These are phyloP conservation scores for Trypanosoma cruzi DNA, from an alignment of 208 protist genomes.

Conservation along the genomic window DNA sequence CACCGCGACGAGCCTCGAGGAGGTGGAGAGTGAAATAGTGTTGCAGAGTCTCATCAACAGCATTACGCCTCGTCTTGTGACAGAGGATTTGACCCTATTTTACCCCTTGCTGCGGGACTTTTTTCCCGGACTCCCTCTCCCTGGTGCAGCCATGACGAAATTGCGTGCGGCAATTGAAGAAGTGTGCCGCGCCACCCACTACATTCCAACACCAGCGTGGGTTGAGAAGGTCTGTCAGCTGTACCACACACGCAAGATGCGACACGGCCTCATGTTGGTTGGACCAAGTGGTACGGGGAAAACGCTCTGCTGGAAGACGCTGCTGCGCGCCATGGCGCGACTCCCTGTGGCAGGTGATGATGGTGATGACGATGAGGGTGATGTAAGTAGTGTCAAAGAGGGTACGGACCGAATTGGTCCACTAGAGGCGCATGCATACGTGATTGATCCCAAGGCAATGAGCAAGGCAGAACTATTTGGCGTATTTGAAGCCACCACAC, in stretches of 20 bases:
- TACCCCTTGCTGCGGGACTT: slow-evolving; percentile 96
- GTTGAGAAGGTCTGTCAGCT: slow-evolving; percentile 98
- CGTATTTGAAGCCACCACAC: slow-evolving; percentile 97
- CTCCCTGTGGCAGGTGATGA: slow-evolving; percentile 43
- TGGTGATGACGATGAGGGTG: slow-evolving; percentile 39
- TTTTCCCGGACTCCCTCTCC: slow-evolving; percentile 92
- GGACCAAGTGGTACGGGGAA: slow-evolving; percentile 99
- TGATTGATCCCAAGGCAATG: slow-evolving; percentile 99
- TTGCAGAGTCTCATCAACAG: slow-evolving; percentile 95
- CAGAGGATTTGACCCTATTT: slow-evolving; percentile 96
- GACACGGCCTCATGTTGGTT: slow-evolving; percentile 99
- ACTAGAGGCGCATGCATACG: slow-evolving; percentile 88
- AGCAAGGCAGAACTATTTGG: slow-evolving; percentile 98
- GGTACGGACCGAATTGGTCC: slow-evolving; percentile 8
- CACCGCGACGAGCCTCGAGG: not conserved
- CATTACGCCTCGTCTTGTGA: slow-evolving; percentile 98
- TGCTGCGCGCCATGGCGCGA: slow-evolving; percentile 94
- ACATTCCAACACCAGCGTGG: slow-evolving; percentile 83
- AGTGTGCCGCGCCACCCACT: slow-evolving; percentile 78
- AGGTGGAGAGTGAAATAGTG: slow-evolving; percentile 90
- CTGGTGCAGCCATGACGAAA: slow-evolving; percentile 38
- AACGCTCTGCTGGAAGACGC: slow-evolving; percentile 94
- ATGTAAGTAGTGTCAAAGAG: not conserved
- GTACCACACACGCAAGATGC: slow-evolving; percentile 96
- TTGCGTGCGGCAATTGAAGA: slow-evolving; percentile 78